phyloP scores from a whole-genome alignment of 2,329 filamentous ascomycete genomes.

The Fusarium tjaetaba region DNA sequence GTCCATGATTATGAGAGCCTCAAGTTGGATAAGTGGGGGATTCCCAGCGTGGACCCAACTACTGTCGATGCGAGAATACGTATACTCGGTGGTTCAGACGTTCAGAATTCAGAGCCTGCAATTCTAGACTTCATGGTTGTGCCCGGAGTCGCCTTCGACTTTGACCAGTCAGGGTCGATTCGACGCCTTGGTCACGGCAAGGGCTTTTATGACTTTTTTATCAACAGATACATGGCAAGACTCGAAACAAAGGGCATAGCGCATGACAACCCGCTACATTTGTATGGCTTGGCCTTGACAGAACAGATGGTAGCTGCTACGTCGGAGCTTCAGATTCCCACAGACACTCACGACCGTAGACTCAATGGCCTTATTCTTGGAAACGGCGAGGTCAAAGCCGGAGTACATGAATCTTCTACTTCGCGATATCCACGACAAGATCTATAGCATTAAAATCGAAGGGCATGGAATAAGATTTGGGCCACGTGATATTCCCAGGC shows the following conservation, averaged over 20 bases:
- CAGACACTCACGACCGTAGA: conserved; percentile 78
- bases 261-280: conserved; percentile 55
- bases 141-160: conserved; percentile 92
- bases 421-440: conserved; percentile 45
- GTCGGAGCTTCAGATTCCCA: conserved; percentile 73
- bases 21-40: conserved; percentile 87
- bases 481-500: background rate
- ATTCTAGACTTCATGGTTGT: conserved; percentile 87
- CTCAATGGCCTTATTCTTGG: conserved; percentile 82
- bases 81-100: conserved; percentile 72
- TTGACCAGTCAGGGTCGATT: conserved; percentile 63
- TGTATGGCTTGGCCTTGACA: conserved; percentile 82
- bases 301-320: conserved; percentile 79
- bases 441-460: background rate
- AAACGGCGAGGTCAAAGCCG: conserved; percentile 66
- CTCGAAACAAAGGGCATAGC: conserved; percentile 48
- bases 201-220: conserved; percentile 96
- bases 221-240: conserved; percentile 74
- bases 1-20: conserved; percentile 82
- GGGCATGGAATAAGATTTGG: background rate
- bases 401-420: conserved; percentile 50
- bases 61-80: conserved; percentile 75
- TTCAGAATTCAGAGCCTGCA: conserved; percentile 52
- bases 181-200: conserved; percentile 91
- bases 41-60: conserved; percentile 79